Evolutionary conservation across 2,329 filamentous ascomycete genomes (phyloP).

Genomic region (Volutella citrinella): DNA sequence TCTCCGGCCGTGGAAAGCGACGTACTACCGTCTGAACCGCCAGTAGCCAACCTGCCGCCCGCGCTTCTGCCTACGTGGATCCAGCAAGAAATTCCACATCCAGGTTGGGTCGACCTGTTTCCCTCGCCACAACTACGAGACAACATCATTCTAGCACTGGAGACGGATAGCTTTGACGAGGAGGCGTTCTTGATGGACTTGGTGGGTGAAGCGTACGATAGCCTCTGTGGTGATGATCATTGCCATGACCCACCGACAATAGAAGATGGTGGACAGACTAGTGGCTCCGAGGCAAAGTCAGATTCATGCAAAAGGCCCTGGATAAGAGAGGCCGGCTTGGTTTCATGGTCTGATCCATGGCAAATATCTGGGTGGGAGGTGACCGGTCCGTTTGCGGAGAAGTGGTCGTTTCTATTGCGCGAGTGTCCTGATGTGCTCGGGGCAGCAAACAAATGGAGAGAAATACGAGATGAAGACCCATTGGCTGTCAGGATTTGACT

Average conservation of each 20-base stretch:
- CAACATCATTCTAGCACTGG: constrained; percentile 15
- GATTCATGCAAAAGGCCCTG: not conserved
- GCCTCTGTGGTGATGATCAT: constrained; percentile 3
- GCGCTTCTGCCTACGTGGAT: constrained; percentile 13
- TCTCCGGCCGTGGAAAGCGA: constrained; percentile 1
- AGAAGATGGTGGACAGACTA: not conserved
- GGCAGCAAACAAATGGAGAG: constrained; percentile 15
- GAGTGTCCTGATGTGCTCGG: constrained; percentile 12
- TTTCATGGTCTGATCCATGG: constrained; percentile 18
- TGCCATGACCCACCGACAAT: not conserved
- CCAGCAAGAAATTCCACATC: constrained; percentile 13
- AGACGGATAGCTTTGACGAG: constrained; percentile 9
- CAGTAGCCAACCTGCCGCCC: constrained; percentile 5
- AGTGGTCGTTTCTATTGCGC: constrained; percentile 15
- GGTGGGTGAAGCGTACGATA: constrained; percentile 8
- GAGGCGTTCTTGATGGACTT: constrained; percentile 14
- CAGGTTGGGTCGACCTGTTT: constrained; percentile 17
- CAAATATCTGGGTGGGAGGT: constrained; percentile 15
- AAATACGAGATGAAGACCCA: constrained; percentile 12
- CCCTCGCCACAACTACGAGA: constrained; percentile 16
- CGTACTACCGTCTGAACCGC: constrained; percentile 1
- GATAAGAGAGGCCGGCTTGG: constrained; percentile 7
- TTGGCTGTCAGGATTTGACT: constrained; percentile 6
- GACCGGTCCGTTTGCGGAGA: constrained; percentile 11
- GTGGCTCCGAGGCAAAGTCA: not conserved